Evolutionary conservation across 164 flowering plant species (phyloP), one percentile per base, ranked within the genome.

Genomic region (Vitis rotundifolia): DNA sequence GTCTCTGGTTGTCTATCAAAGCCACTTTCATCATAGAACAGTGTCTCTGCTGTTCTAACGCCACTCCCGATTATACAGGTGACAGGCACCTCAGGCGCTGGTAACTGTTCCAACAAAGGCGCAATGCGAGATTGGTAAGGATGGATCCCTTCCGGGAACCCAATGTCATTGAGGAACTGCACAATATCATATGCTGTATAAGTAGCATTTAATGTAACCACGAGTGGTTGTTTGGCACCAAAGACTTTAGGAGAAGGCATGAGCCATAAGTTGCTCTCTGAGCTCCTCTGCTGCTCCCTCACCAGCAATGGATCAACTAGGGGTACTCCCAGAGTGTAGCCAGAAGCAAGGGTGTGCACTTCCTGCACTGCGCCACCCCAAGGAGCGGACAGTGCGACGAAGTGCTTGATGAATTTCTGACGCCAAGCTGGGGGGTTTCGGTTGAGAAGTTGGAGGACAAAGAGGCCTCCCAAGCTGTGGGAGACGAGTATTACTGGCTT

Each of bases 231-330:
- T 9, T 29, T 31, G 0, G 26, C 44, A 1, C 68, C 76, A n/a
- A 87, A 95, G 1, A 84, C 18, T 55, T 65, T 76, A 2, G 94
- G 92, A 49, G 80, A 75, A 1, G 98, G 98, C 76, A 95, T 57
- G 2, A 95, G 89, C 99, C 98, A 95, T n/a, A 90, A 77, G 64
- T 95, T 95, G 82, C 93, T 93, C 73, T 93, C 94, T 0, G 94
- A 88, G 78, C 92, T 90, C 75, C 98, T 83, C 64, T 93, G 97
- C 62, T 93, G 91, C 2, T 63, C 86, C 60, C 98, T 79, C 1
- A 95, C 97, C 0, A 84, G 71, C 71, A 91, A 71, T 2, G 98
- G 97, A 13, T 93, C 71, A 1, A 90, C 97, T 6, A 93, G 63
- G 0, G 99, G 98, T 0, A 95, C 92, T 4, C 91, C 97, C 0